These are phyloP conservation scores for Pilobolus umbonatus DNA, from an alignment of 192 early-diverging fungal genomes.

Conservation along the genomic window DNA sequence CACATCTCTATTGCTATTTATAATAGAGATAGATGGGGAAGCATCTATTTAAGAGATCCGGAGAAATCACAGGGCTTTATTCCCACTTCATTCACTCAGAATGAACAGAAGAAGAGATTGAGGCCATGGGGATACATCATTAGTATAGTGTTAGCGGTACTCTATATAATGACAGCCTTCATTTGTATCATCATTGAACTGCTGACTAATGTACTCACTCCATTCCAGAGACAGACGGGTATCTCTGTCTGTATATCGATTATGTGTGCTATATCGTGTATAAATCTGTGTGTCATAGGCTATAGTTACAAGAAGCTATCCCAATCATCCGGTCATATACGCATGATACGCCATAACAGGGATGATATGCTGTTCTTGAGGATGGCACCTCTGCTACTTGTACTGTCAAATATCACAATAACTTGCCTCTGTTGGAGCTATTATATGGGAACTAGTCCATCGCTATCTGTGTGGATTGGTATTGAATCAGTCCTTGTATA, in stretches of 20 bases:
- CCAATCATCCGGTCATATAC: conserved; percentile 7
- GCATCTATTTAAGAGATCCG: conserved; percentile 12
- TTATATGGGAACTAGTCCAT: neutral
- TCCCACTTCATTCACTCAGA: neutral
- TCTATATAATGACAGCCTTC: too few species aligned
- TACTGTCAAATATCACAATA: neutral
- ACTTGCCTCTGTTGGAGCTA: conserved; percentile 2
- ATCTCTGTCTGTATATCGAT: conserved; percentile 5
- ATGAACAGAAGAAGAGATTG: neutral
- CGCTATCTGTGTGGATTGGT: neutral
- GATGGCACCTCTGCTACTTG: conserved; percentile 6
- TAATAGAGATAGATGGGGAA: conserved; percentile 11
- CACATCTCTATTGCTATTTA: conserved; percentile 14
- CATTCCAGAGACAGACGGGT: neutral
- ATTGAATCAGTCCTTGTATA: conserved; percentile 1
- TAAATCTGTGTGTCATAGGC: conserved; percentile 7
- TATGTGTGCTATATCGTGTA: neutral
- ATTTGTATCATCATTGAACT: too few species aligned
- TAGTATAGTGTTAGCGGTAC: neutral
- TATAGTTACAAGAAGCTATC: conserved; percentile 2
- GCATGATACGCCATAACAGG: conserved; percentile 7
- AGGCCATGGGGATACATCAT: conserved; percentile 8
- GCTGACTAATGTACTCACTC: too few species aligned
- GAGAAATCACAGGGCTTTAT: conserved; percentile 17
- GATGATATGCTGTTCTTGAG: conserved; percentile 12